These are phyloP conservation scores for Cardamine occulta DNA, from an alignment of 345 rosid species.

Conservation along the genomic window DNA sequence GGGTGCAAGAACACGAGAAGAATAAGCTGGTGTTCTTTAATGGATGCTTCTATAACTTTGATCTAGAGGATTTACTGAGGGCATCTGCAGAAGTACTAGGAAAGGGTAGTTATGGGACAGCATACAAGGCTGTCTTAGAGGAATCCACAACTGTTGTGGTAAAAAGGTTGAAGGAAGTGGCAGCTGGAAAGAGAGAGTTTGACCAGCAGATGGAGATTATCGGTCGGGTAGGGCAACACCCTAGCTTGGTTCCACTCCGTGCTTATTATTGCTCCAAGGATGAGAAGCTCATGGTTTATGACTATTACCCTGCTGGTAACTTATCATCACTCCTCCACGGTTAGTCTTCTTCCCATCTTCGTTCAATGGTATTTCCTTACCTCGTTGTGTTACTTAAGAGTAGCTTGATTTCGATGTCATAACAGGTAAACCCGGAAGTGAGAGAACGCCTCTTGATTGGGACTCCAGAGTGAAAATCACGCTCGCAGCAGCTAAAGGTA, in stretches of 20 bases:
- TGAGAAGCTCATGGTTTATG: conserved; percentile 84
- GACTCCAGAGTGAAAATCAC: conserved; percentile 68
- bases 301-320: conserved; percentile 64
- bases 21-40: conserved; percentile 87
- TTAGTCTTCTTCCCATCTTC: conserved; percentile 42
- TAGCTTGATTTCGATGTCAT: conserved; percentile 19
- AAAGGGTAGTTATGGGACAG: conserved; percentile 82
- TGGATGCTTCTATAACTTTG: conserved; percentile 75
- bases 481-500: conserved; percentile 68
- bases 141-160: conserved; percentile 82
- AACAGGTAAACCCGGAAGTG: conserved; percentile 62
- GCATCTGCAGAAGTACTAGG: conserved; percentile 96
- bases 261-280: conserved; percentile 94
- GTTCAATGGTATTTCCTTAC: neutral
- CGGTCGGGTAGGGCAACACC: conserved; percentile 69
- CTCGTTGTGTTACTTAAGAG: conserved; percentile 1
- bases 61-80: conserved; percentile 83
- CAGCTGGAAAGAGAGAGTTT: conserved; percentile 76
- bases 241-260: conserved; percentile 68
- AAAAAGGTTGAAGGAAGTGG: conserved; percentile 82
- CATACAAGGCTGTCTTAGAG: conserved; percentile 89
- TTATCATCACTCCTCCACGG: conserved; percentile 76
- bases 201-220: conserved; percentile 94
- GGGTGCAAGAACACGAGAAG: conserved; percentile 76
- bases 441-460: conserved; percentile 72